Conservation (phyloP, 192 early-diverging fungal genomes). For the Coemansia sp. region DNA sequence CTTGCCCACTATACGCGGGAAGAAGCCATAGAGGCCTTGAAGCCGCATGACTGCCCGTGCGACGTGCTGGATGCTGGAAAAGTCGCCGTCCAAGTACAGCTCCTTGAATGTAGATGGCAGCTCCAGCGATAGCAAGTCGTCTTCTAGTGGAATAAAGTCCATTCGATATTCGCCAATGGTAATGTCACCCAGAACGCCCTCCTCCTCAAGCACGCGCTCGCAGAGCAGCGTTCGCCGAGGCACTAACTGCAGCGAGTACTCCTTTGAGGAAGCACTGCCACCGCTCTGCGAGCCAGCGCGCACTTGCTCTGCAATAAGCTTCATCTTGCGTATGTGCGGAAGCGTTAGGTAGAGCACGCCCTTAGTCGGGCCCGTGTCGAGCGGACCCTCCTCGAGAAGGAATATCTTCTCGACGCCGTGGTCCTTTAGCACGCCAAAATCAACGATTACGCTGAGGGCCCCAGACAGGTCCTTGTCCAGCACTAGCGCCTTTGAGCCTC, state of each 20-base stretch:
- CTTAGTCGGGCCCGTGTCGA: slow-evolving; percentile 70
- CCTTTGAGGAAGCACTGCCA: slow-evolving; percentile 20
- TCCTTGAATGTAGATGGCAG: slow-evolving; percentile 78
- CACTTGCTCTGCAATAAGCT: slow-evolving; percentile 70
- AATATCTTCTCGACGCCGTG: slow-evolving; percentile 97
- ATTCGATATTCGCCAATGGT: slow-evolving; percentile 86
- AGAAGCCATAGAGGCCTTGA: slow-evolving; percentile 84
- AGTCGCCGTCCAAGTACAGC: slow-evolving; percentile 69
- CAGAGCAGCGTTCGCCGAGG: slow-evolving; percentile 89
- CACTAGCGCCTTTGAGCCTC: slow-evolving; percentile 88
- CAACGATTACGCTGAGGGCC: slow-evolving; percentile 84
- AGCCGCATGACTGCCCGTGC: slow-evolving; percentile 84
- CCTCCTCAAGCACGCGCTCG: slow-evolving; percentile 93
- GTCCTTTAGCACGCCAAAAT: slow-evolving; percentile 90
- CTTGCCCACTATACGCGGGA: slow-evolving; percentile 91
- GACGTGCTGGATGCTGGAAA: slow-evolving; percentile 39
- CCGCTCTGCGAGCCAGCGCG: slow-evolving; percentile 16
- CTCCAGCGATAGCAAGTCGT: slow-evolving; percentile 90
- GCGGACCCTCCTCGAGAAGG: slow-evolving; percentile 67
- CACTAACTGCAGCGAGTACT: slow-evolving; percentile 83
- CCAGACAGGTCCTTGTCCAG: slow-evolving; percentile 85
- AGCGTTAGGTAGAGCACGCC: slow-evolving; percentile 85
- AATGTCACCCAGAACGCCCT: slow-evolving; percentile 88
- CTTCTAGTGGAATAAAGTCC: slow-evolving; percentile 90
- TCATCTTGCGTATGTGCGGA: slow-evolving; percentile 80